A percentile compares a stretch with the other conserved stretches of the same genome.
Evolutionary conservation across 176 grass and related monocot genomes (phyloP).

Genomic region (Metroxylon sagu): DNA sequence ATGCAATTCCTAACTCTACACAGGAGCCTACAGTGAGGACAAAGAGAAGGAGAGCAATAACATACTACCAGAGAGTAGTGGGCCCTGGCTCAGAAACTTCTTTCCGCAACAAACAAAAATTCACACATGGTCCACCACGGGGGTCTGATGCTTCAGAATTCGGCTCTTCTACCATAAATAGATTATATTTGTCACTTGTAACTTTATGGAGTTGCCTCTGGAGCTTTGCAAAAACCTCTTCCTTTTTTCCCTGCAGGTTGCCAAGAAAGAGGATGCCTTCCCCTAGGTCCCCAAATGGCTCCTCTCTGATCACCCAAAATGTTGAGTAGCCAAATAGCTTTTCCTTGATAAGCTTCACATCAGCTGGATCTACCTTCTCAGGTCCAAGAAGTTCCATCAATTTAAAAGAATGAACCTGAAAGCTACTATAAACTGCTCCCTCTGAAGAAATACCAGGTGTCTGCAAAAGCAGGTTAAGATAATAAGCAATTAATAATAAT

Average conservation of each 20-base stretch:
- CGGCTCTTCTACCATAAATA: constrained; percentile 95
- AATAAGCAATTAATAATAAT: constrained; percentile 8
- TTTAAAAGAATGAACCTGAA: constrained; percentile 80
- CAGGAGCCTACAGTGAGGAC: constrained; percentile 85
- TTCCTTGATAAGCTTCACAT: constrained; percentile 87
- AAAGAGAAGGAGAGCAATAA: constrained; percentile 87
- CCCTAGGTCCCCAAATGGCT: constrained; percentile 88
- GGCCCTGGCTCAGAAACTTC: constrained; percentile 93
- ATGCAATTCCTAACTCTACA: constrained; percentile 87
- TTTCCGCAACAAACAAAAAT: constrained; percentile 83
- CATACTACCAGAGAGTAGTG: constrained; percentile 96
- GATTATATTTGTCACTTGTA: constrained; percentile 81
- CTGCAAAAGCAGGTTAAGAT: constrained; percentile 27
- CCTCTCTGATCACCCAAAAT: constrained; percentile 97
- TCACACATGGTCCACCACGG: constrained; percentile 78
- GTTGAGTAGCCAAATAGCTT: constrained; percentile 96
- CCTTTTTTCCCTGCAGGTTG: constrained; percentile 73
- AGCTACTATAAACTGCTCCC: constrained; percentile 37
- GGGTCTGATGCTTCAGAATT: constrained; percentile 86
- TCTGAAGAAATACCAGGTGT: constrained; percentile 42
- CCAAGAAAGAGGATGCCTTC: constrained; percentile 94
- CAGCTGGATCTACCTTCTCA: constrained; percentile 80
- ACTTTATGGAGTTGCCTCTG: constrained; percentile 54
- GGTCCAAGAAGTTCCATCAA: constrained; percentile 84
- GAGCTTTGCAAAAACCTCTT: constrained; percentile 86